Percentiles rank a stretch among this genome's conserved stretches.
phyloP scores from a whole-genome alignment of 129 eudicot species.

The Flaveria bidentis region DNA sequence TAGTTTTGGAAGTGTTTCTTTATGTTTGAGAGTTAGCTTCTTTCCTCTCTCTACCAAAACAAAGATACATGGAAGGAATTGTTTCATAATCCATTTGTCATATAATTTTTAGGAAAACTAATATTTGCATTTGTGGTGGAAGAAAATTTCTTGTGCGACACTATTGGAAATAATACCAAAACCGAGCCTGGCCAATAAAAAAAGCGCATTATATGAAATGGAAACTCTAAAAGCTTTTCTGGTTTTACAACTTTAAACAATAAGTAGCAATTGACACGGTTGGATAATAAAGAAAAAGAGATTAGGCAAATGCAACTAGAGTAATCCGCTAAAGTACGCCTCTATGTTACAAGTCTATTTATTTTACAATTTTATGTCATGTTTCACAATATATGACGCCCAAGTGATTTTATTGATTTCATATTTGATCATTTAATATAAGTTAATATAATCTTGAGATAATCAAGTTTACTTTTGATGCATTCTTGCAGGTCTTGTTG shows the following conservation, averaged over 20 bases:
- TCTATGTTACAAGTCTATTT: background rate
- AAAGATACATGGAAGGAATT: background rate
- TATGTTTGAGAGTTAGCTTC: slow-evolving; percentile 17
- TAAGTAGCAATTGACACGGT: background rate
- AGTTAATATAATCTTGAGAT: slow-evolving; percentile 12
- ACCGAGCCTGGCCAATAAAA: background rate
- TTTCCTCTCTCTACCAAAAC: slow-evolving; percentile 4
- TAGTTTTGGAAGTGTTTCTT: background rate
- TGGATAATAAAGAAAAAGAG: background rate
- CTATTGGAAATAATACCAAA: background rate
- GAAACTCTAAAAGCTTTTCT: no score
- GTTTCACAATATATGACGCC: slow-evolving; percentile 3
- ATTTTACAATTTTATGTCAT: background rate
- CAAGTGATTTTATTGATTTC: slow-evolving; percentile 14
- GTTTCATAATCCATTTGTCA: no score
- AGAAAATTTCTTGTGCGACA: background rate
- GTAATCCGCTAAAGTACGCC: background rate
- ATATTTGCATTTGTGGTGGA: no score
- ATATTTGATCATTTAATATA: slow-evolving; percentile 22
- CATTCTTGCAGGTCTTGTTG: slow-evolving; percentile 48
- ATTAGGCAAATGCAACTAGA: background rate
- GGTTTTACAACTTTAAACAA: no score
- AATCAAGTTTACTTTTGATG: slow-evolving; percentile 2
- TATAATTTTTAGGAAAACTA: no score
- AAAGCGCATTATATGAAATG: background rate